Evolutionary conservation across 1,284 basidiomycete genomes (phyloP), one percentile per base, ranked within the genome.

Genomic region (Cryptococcus sp.): DNA sequence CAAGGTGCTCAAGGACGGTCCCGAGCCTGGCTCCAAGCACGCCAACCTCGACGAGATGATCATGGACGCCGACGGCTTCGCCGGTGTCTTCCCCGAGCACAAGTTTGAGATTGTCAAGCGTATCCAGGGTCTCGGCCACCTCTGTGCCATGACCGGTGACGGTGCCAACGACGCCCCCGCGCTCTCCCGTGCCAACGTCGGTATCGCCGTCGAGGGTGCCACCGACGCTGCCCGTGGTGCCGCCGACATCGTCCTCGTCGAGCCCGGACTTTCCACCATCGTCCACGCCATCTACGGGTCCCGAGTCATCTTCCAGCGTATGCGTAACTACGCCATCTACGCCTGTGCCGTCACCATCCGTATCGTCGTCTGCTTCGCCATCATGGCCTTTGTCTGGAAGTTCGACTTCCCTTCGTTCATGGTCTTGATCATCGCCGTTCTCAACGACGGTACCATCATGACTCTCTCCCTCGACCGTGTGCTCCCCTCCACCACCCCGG

Each of bases 391-490:
- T 77, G 88, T 87, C 58, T 47, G 93, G 87, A 86, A 88, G 82
- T 92, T 93, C 79, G 89, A 95, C 79, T 98, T 98, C 90, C 94
- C 94, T 70, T 92, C 94, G 16, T 98, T 98, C 86, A 97, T 98
- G 94, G 87, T 98, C 64, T 88, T 97, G 78, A 90, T 98, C 79
- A 95, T 98, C 67, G 93, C 94, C 60, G 83, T 97, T 52, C 82
- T 97, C 68, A 98, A 98, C 80, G 94, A 97, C 77, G 94, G 94
- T 79, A 96, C 94, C 67, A 95, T 98, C 84, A 97, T 98, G 93
- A 98, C 94, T 12, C 84, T 98, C 64, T 96, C 92, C 33, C 88
- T 97, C 60, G 94, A 98, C 79, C 91, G 94, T 79, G 94, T 97
- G 62, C 80, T 97, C 71, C 94, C 94, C 48, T 93, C 90, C 50